These are phyloP conservation scores for Globisporangium recalcitrans DNA, from an alignment of 352 stramenopile species.

Conservation along the genomic window DNA sequence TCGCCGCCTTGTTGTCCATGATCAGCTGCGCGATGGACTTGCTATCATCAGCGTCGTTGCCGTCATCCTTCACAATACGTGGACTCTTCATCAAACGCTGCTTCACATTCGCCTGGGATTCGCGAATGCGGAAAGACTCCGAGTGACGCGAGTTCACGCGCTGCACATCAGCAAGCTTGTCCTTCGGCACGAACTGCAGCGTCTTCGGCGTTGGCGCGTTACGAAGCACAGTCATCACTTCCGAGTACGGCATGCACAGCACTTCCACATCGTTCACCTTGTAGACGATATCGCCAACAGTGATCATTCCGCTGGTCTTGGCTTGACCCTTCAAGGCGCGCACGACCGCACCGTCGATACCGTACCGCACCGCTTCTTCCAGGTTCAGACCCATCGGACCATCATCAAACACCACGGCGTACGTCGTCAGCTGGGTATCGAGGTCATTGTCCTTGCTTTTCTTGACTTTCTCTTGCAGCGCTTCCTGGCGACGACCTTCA, in stretches of 20 bases:
- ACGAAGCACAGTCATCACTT: conserved; percentile 81
- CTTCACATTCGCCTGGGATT: conserved; percentile 56
- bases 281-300: conserved; percentile 81
- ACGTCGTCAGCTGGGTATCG: conserved; percentile 73
- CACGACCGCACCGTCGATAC: conserved; percentile 78
- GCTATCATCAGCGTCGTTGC: conserved; percentile 63
- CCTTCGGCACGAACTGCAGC: conserved; percentile 81
- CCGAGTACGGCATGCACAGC: conserved; percentile 76
- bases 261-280: conserved; percentile 84
- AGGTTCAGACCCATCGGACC: conserved; percentile 79
- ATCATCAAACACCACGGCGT: conserved; percentile 82
- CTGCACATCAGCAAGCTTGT: conserved; percentile 80
- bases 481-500: conserved; percentile 47
- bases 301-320: conserved; percentile 80
- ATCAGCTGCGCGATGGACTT: conserved; percentile 83
- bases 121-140: conserved; percentile 61
- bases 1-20: conserved; percentile 78
- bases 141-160: conserved; percentile 79
- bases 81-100: conserved; percentile 69
- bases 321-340: conserved; percentile 78
- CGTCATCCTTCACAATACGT: conserved; percentile 67
- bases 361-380: conserved; percentile 80
- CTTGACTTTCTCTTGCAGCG: conserved; percentile 50
- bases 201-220: conserved; percentile 66
- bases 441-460: conserved; percentile 55